Evolutionary conservation across 2,329 filamentous ascomycete species (phyloP), one percentile per base, ranked within the genome.

Genomic region (Paraconiothyrium brasiliense): DNA sequence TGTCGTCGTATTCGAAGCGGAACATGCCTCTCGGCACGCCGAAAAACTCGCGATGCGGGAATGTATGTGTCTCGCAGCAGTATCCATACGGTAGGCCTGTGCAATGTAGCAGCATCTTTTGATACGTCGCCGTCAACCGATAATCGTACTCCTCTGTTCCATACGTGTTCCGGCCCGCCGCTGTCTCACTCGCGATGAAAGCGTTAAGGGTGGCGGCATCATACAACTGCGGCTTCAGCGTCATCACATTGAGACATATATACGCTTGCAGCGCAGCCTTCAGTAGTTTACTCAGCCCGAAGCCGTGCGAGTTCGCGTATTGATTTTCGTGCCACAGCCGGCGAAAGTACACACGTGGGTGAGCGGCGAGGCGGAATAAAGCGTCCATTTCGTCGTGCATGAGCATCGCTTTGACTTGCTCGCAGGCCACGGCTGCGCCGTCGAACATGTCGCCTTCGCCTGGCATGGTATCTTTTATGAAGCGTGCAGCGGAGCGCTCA

Each of bases 1-100:
- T 54, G 39, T 55, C 37, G 27, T 32, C 14, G 39, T 55, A 55
- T 16, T 46, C 24, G 39, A 20, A 20, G 4, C 52, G 52, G 39
- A 34, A 55, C 52, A 32, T 14, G 3, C 52, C 52, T n/a, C 52
- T 39, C 24, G 27, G 39, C 10, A 55, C 41, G 9, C 52, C 52
- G 16, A 55, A 55, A 16, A 46, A 55, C n/a, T 55, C 39, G n/a
- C 37, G 39, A n/a, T 55, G 52, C 39, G 52, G 52, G 34, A 44
- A 46, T 27, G 52, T 55, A 35, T 55, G 52, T 9, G 39, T 39
- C n/a, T 55, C 52, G 52, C 24, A 55, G 10, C 4, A 3, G 16
- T 22, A 34, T 34, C 52, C 52, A 22, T 55, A 55, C 4, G 52
- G 52, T 9, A 55, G 14, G 20, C 52, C 52, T n/a, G 52, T 55